Evolutionary conservation across 1,139 yeast genomes (phyloP), one percentile per base, ranked within the genome.

Genomic region (Hyphopichia pseudoburtonii): DNA sequence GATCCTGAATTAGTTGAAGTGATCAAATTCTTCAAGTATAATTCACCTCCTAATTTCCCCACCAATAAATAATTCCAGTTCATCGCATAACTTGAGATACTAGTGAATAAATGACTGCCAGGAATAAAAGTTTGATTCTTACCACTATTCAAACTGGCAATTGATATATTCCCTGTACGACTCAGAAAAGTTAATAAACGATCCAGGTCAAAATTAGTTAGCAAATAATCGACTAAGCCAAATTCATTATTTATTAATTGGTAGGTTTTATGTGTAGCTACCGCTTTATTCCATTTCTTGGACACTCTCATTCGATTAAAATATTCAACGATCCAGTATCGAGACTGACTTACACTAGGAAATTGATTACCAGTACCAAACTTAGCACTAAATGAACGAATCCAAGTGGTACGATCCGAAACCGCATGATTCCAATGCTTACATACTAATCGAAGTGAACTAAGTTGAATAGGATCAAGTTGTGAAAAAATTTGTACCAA

Each of bases 351-450:
- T n/a, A 77, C 60, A 1, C 84, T 72, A 3, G 88, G 80, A 52
- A 84, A 83, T 11, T 50, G 40, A 2, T 52, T 48, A 11, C 57
- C 51, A 0, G 73, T 69, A 3, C 73, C 67, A 45, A 76, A 76
- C 37, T 66, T 67, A 18, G 66, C 51, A 18, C 62, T 57, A 48
- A 83, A 81, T 16, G 83, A 68, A 37, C 69, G 70, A 49, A 71
- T 70, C 90, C 90, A 83, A 5, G 82, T 69, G 34, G 72, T 73
- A 42, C 76, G 76, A 51, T 82, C 82, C 41, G 70, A 70, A 4
- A 81, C 71, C 5, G 80, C 66, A 31, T 52, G 50, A 40, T 73
- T 59, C 76, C 87, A 78, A 15, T 62, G 53, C 30, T 60, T 68
- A 48, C 87, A 81, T 3, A 82, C 84, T 30, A 70, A 57, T 22